phyloP scores from a whole-genome alignment of 805 yeast species.

The Nakazawaea anatomiae region DNA sequence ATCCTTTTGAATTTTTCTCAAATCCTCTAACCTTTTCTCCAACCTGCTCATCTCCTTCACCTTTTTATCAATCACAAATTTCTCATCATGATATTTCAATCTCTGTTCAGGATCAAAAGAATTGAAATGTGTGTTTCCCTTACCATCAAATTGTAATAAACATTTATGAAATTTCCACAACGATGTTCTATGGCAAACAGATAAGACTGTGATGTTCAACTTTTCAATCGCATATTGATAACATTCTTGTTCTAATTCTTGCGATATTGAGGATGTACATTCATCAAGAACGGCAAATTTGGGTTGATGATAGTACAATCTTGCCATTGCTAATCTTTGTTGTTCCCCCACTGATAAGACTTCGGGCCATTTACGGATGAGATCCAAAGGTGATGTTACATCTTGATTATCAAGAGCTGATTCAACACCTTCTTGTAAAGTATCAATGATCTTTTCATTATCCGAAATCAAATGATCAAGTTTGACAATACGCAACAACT shows the following conservation, averaged over 20 bases:
- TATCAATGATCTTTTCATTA: slow-evolving; percentile 17
- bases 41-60: slow-evolving; percentile 67
- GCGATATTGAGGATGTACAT: slow-evolving; percentile 91
- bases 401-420: neutral
- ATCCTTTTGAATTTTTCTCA: slow-evolving; percentile 28
- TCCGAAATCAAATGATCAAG: slow-evolving; percentile 51
- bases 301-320: slow-evolving; percentile 86
- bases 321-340: slow-evolving; percentile 88
- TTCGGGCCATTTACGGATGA: slow-evolving; percentile 79
- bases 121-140: slow-evolving; percentile 41
- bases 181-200: slow-evolving; percentile 90
- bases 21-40: slow-evolving; percentile 59
- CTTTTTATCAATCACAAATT: slow-evolving; percentile 60
- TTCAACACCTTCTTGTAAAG: neutral
- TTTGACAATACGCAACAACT: slow-evolving; percentile 51
- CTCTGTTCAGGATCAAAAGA: slow-evolving; percentile 66
- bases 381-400: slow-evolving; percentile 47
- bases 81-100: slow-evolving; percentile 70
- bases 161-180: slow-evolving; percentile 88
- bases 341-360: slow-evolving; percentile 88
- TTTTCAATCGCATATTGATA: slow-evolving; percentile 69
- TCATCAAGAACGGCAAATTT: slow-evolving; percentile 93
- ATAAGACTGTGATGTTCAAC: slow-evolving; percentile 73
- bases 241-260: slow-evolving; percentile 86
- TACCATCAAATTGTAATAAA: slow-evolving; percentile 81